phyloP scores from a whole-genome alignment of 2,329 filamentous ascomycete genomes.

The Trichophyton verrucosum region DNA sequence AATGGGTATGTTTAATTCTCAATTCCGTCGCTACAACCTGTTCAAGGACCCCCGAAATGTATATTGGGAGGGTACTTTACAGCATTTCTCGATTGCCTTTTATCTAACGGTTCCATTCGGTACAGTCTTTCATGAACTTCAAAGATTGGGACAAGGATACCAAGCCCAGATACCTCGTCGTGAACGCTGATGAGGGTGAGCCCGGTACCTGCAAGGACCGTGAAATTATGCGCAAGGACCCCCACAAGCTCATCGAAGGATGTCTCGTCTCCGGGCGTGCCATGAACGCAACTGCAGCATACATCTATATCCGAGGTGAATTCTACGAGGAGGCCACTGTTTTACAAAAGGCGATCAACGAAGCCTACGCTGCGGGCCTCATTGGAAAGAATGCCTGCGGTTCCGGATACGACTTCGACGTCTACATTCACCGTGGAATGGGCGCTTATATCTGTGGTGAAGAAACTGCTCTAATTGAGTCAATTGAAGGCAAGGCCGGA shows the following conservation, averaged over 20 bases:
- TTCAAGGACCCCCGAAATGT: neutral
- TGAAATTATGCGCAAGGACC: constrained; percentile 99
- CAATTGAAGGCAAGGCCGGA: constrained; percentile 93
- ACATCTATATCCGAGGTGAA: constrained; percentile 98
- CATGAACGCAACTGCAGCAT: constrained; percentile 97
- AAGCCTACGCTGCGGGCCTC: constrained; percentile 85
- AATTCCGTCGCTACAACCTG: neutral
- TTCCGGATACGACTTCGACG: constrained; percentile 94
- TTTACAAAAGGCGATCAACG: constrained; percentile 89
- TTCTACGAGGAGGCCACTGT: constrained; percentile 94
- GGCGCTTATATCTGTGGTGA: constrained; percentile 97
- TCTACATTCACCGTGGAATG: constrained; percentile 91
- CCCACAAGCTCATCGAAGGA: constrained; percentile 96
- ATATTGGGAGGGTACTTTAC: neutral
- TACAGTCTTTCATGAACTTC: constrained; percentile 97
- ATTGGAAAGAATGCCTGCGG: constrained; percentile 98
- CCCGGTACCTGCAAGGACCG: constrained; percentile 98
- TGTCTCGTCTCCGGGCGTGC: constrained; percentile 90
- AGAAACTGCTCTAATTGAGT: constrained; percentile 96
- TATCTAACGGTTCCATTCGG: constrained; percentile 6
- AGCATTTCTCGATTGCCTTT: neutral
- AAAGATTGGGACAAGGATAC: constrained; percentile 98
- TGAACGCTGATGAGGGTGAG: constrained; percentile 98
- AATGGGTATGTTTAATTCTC: constrained; percentile 63
- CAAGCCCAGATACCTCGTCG: constrained; percentile 90